Conservation (phyloP, 768 basidiomycete genomes). For the Podaxis sp. region DNA sequence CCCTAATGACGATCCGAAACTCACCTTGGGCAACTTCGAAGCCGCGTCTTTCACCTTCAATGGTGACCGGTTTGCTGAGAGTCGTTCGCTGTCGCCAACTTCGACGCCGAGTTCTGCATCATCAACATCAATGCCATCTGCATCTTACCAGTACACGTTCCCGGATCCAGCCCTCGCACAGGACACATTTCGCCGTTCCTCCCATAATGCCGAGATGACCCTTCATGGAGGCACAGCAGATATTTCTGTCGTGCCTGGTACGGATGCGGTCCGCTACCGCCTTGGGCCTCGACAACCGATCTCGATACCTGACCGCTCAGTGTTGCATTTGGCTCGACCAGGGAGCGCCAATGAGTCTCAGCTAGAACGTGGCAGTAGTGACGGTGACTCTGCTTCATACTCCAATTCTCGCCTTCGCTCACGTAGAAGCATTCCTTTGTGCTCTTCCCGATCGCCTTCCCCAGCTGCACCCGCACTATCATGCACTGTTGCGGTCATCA, state of each 20-base stretch:
- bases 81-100: slow-evolving; percentile 70
- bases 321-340: slow-evolving; percentile 43
- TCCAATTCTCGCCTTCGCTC: slow-evolving; percentile 37
- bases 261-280: slow-evolving; percentile 60
- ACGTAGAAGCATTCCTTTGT: slow-evolving; percentile 37
- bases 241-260: slow-evolving; percentile 47
- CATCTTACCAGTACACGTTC: slow-evolving; percentile 60
- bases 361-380: slow-evolving; percentile 52
- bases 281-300: slow-evolving; percentile 44
- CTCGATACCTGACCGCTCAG: slow-evolving; percentile 41
- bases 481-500: slow-evolving; percentile 85
- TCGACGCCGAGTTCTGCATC: slow-evolving; percentile 59
- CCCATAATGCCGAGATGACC: slow-evolving; percentile 57
- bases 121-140: slow-evolving; percentile 59
- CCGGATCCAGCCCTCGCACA: slow-evolving; percentile 47
- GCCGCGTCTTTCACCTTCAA: slow-evolving; percentile 12
- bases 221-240: slow-evolving; percentile 74
- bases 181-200: slow-evolving; percentile 51
- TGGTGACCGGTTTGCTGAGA: slow-evolving; percentile 31
- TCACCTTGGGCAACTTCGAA: slow-evolving; percentile 12
- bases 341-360: slow-evolving; percentile 48
- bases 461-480: slow-evolving; percentile 49
- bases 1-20: slow-evolving; percentile 24
- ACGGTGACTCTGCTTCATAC: slow-evolving; percentile 40
- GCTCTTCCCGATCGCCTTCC: slow-evolving; percentile 47